Evolutionary conservation across 2,329 filamentous ascomycete genomes (phyloP).

Genomic region (Hymenoscyphus fraxineus): DNA sequence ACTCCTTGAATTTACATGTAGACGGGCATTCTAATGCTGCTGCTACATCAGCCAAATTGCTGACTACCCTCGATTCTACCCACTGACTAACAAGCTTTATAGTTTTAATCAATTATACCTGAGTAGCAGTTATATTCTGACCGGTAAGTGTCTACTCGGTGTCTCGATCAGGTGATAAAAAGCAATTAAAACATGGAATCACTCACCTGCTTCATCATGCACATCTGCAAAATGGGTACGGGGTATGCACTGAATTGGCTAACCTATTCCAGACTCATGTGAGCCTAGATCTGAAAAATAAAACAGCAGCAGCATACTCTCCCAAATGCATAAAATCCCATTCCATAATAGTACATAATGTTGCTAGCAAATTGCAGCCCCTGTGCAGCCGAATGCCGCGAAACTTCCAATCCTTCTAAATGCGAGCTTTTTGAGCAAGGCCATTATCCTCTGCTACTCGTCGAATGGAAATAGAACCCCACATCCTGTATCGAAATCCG

Average conservation of each 20-base stretch:
- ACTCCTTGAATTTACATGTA: background rate
- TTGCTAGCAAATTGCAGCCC: background rate
- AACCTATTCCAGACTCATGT: background rate
- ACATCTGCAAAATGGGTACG: background rate
- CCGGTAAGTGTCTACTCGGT: background rate
- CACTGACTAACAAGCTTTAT: background rate
- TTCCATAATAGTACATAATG: background rate
- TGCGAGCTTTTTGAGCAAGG: background rate
- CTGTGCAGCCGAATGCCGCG: background rate
- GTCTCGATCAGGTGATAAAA: background rate
- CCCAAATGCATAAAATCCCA: background rate
- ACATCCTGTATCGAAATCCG: background rate
- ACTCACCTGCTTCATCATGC: background rate
- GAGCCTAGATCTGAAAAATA: background rate
- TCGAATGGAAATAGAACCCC: background rate
- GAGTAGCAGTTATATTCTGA: no score
- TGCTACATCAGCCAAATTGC: background rate
- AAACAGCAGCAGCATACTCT: background rate
- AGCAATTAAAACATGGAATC: background rate
- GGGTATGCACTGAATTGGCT: conserved; percentile 1
- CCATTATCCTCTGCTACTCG: background rate
- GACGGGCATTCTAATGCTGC: background rate
- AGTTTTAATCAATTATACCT: background rate
- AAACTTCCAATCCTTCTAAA: background rate
- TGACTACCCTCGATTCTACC: background rate